A percentile compares a stretch with the other conserved stretches of the same genome.
Conservation (phyloP, 176 grass and related monocot genomes). For the Eleusine indica region DNA sequence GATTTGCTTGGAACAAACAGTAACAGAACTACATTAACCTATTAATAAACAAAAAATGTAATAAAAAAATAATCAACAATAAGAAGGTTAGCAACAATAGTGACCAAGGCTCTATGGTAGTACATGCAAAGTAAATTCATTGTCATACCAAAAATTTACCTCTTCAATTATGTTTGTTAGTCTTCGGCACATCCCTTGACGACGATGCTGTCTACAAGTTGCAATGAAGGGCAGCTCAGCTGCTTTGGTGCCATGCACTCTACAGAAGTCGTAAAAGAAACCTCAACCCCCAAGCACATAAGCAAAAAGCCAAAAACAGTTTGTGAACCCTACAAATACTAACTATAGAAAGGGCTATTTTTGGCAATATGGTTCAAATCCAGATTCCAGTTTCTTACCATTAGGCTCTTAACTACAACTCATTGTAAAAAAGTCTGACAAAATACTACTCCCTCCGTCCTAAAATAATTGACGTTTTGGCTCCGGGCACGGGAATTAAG, state of each 20-base stretch:
- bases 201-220: slow-evolving; percentile 70
- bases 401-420: too few species aligned
- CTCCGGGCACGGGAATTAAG: too few species aligned
- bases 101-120: slow-evolving; percentile 18
- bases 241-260: slow-evolving; percentile 85
- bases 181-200: slow-evolving; percentile 83
- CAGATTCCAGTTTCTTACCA: too few species aligned
- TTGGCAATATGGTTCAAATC: too few species aligned
- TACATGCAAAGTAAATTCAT: background rate
- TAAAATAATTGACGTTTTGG: too few species aligned
- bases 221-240: slow-evolving; percentile 87
- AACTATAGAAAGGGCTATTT: too few species aligned
- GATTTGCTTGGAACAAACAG: too few species aligned
- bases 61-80: background rate
- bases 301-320: too few species aligned
- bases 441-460: too few species aligned
- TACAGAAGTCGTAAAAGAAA: slow-evolving; percentile 30
- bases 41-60: too few species aligned
- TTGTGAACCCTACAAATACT: too few species aligned
- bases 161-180: slow-evolving; percentile 79
- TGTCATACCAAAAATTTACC: slow-evolving; percentile 38
- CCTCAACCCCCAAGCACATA: background rate
- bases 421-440: too few species aligned
- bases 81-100: background rate
- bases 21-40: background rate